Conservation (phyloP, 192 early-diverging fungal species). For the Podila epigama region DNA sequence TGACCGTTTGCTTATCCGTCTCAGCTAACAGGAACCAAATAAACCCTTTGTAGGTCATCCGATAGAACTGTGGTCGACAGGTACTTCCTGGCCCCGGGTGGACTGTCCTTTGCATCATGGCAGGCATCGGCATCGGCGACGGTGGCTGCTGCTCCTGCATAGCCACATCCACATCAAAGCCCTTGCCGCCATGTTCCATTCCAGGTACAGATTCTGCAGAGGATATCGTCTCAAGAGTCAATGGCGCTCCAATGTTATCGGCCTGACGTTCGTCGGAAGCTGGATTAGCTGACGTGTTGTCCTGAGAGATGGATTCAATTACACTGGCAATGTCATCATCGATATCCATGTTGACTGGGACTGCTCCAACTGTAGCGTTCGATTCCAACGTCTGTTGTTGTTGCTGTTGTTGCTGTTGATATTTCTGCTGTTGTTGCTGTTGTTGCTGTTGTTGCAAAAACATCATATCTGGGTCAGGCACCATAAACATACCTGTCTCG, state of each 20-base stretch:
- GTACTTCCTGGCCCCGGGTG: slow-evolving; percentile 29
- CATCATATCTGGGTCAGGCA: slow-evolving; percentile 25
- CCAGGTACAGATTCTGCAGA: too few relatives aligned
- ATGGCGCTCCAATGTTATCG: too few relatives aligned
- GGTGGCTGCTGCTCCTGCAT: too few relatives aligned
- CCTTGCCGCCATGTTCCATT: too few relatives aligned
- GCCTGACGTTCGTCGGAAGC: background rate
- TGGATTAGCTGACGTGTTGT: background rate
- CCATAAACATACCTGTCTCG: slow-evolving; percentile 54
- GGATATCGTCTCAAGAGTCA: too few relatives aligned
- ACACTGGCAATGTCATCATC: background rate
- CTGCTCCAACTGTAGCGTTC: background rate
- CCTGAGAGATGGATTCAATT: background rate
- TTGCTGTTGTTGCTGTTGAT: slow-evolving; percentile 19
- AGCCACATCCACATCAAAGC: too few relatives aligned
- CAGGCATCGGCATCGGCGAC: background rate
- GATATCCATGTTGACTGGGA: background rate
- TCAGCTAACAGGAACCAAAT: slow-evolving; percentile 86
- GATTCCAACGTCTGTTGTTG: too few relatives aligned
- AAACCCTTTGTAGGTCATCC: slow-evolving; percentile 86
- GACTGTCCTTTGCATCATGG: background rate
- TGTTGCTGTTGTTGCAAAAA: slow-evolving; percentile 37
- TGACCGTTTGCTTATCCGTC: slow-evolving; percentile 76
- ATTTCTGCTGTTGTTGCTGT: slow-evolving; percentile 17
- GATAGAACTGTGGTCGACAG: slow-evolving; percentile 50